A percentile compares a stretch with the other conserved stretches of the same genome.
phyloP scores from a whole-genome alignment of 2,329 filamentous ascomycete species.

The Ceratocystis colombiana region DNA sequence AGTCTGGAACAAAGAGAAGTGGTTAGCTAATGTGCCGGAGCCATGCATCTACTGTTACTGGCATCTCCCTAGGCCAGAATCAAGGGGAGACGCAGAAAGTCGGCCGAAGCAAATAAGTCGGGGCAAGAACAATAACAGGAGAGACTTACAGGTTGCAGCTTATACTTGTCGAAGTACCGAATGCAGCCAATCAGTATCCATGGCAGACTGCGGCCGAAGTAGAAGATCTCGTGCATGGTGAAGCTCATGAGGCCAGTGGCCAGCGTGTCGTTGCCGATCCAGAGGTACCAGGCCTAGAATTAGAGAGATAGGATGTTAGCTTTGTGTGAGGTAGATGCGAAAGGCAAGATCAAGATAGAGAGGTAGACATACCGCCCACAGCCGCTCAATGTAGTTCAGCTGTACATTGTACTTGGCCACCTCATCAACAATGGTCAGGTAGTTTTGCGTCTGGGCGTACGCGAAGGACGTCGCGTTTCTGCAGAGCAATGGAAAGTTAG shows the following conservation, averaged over 20 bases:
- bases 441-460: slow-evolving; percentile 41
- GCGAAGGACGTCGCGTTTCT: slow-evolving; percentile 45
- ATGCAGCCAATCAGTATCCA: slow-evolving; percentile 89
- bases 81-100: not conserved
- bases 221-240: slow-evolving; percentile 83
- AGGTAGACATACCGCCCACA: slow-evolving; percentile 62
- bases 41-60: no score
- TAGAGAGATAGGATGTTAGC: slow-evolving; percentile 23
- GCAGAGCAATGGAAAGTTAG: slow-evolving; percentile 23
- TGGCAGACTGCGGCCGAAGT: slow-evolving; percentile 83
- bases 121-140: not conserved
- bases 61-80: no score
- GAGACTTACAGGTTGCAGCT: slow-evolving; percentile 66
- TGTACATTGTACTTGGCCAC: slow-evolving; percentile 67
- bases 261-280: slow-evolving; percentile 94
- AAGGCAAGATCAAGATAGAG: not conserved
- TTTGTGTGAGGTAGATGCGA: not conserved
- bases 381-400: slow-evolving; percentile 73
- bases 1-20: slow-evolving; percentile 33
- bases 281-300: slow-evolving; percentile 74
- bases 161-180: slow-evolving; percentile 82
- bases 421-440: slow-evolving; percentile 51
- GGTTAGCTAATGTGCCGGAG: not conserved
- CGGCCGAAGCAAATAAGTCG: not conserved
- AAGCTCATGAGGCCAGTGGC: slow-evolving; percentile 98